Conservation (phyloP, 352 stramenopile species). For the Phytopythium chamaehyphon region DNA sequence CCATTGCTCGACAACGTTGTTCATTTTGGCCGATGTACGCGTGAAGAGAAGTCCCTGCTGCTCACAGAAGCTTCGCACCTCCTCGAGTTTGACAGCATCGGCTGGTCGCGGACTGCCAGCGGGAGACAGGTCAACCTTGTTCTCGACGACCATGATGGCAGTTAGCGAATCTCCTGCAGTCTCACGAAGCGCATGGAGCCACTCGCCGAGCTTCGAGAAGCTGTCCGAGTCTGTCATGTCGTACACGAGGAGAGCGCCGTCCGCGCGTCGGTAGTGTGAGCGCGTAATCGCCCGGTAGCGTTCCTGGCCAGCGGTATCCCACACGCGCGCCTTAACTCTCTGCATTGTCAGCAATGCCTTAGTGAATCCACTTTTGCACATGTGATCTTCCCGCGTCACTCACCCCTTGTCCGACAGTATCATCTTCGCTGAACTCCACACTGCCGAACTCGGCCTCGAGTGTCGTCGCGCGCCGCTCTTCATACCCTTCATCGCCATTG, state of each 20-base stretch:
- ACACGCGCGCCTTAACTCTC: conserved; percentile 80
- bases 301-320: conserved; percentile 88
- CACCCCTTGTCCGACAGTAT: conserved; percentile 15
- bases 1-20: conserved; percentile 51
- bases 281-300: conserved; percentile 87
- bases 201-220: conserved; percentile 86
- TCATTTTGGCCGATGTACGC: conserved; percentile 61
- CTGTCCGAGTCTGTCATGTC: conserved; percentile 85
- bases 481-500: conserved; percentile 54
- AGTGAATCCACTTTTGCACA: not conserved
- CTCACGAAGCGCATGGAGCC: conserved; percentile 85
- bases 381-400: not conserved
- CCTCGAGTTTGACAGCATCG: conserved; percentile 41
- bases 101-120: conserved; percentile 3
- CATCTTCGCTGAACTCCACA: conserved; percentile 50
- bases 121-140: conserved; percentile 84
- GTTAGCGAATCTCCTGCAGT: conserved; percentile 84
- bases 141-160: conserved; percentile 85
- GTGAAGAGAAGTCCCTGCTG: conserved; percentile 56
- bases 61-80: conserved; percentile 52
- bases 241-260: conserved; percentile 89
- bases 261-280: conserved; percentile 82
- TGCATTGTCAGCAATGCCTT: conserved; percentile 1
- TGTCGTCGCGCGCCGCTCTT: conserved; percentile 59
- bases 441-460: conserved; percentile 75